Base-by-base conservation (phyloP, 441 rosid genomes). In the Syzygium syzygioides region DNA sequence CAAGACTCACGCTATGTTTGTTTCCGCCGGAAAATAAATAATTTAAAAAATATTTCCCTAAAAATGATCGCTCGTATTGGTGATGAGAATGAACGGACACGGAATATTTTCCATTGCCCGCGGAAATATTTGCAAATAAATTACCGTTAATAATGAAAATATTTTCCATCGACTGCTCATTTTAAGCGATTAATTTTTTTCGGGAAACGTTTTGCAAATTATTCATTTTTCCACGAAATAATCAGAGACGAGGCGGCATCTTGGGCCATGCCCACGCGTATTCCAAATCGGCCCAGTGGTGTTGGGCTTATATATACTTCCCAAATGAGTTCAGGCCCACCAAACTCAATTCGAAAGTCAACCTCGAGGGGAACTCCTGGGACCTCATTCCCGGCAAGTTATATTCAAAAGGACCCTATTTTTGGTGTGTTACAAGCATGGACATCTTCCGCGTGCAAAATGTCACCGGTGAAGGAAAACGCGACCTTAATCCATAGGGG, bases 1-100 rank as follows among this genome's bases (percentile, higher is more conserved):
- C 0, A 0, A 34, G 26, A 2, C 14, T 4, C 1, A 1, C 4
- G 26, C 7, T 1, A 1, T 1, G 0, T 32, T 19, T 9, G 11
- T 68, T 34, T 3, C 19, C 2, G 6, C 1, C 3, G 23, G 2
- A 34, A 66, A 68, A 18, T 18, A 4, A 34, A 68, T 18, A 0
- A 68, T 34, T 2, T 68, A 4, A 11, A 66, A 62, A 32, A 34
- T 2, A 9, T 9, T 2, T 0, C 1, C 0, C n/a, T n/a, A 0
- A 68, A 66, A 32, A 3, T 0, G 7, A 32, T 66, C 1, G 14
- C 37, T 18, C 0, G 14, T 2, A 18, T 17, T 1, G 4, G 1
- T 17, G 17, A 4, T 3, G 1, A 18, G 18, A 34, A 66, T 32
- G 13, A 66, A 32, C 1, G 2, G 15, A 4, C 13, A 20, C 0